These are phyloP conservation scores for Sugiyamaella neomexicana DNA, from an alignment of 1,139 yeast genomes.

Conservation along the genomic window DNA sequence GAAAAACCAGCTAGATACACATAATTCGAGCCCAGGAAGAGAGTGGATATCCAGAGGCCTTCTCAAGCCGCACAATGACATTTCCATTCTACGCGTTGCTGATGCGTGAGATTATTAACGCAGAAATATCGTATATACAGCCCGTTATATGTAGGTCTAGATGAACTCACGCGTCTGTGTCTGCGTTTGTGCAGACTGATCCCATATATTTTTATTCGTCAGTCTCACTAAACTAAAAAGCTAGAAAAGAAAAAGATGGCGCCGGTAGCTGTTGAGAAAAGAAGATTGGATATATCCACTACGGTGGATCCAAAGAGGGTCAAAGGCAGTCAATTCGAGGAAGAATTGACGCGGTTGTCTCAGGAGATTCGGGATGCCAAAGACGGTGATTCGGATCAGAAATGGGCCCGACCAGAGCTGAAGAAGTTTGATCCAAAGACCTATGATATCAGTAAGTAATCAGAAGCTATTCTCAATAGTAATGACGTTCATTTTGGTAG, in stretches of 20 bases:
- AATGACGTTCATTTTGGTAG: too few species aligned
- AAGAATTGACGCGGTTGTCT: slow-evolving; percentile 49
- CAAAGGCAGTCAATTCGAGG: slow-evolving; percentile 46
- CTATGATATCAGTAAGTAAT: slow-evolving; percentile 46
- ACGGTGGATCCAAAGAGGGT: slow-evolving; percentile 21
- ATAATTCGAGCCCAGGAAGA: too few species aligned
- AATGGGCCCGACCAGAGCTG: slow-evolving; percentile 64
- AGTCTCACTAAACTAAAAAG: too few species aligned
- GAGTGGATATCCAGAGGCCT: too few species aligned
- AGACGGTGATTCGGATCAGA: slow-evolving; percentile 46
- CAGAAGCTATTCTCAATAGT: background rate
- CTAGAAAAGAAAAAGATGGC: slow-evolving; percentile 16
- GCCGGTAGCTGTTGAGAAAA: slow-evolving; percentile 22
- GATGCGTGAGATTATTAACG: too few species aligned
- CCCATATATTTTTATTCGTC: too few species aligned
- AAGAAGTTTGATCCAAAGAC: slow-evolving; percentile 47
- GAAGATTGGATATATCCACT: slow-evolving; percentile 7
- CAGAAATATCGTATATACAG: too few species aligned
- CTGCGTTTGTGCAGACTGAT: too few species aligned
- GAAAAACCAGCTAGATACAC: too few species aligned
- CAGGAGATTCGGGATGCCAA: slow-evolving; percentile 34
- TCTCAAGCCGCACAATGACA: too few species aligned
- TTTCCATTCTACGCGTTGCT: too few species aligned
- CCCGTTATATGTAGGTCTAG: background rate
- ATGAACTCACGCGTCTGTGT: background rate